phyloP scores from a whole-genome alignment of 2,329 filamentous ascomycete species.

The Reticulascus tulasneorum region DNA sequence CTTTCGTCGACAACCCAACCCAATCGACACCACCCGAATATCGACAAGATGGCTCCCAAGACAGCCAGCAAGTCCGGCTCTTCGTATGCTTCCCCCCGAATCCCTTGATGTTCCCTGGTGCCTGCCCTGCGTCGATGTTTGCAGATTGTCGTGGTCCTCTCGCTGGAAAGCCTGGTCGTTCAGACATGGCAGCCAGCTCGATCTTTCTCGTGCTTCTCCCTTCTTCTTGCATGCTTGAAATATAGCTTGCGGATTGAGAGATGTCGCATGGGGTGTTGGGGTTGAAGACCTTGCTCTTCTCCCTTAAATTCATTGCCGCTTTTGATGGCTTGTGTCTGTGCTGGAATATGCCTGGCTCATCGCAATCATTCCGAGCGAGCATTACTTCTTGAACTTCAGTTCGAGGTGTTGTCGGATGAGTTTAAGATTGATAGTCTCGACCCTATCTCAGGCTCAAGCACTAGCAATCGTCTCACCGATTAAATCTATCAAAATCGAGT shows the following conservation, averaged over 20 bases:
- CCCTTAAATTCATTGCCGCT: slow-evolving; percentile 72
- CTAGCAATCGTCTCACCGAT: slow-evolving; percentile 60
- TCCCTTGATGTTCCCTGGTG: slow-evolving; percentile 24
- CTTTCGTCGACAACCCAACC: slow-evolving; percentile 33
- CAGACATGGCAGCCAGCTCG: slow-evolving; percentile 66
- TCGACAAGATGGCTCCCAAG: slow-evolving; percentile 25
- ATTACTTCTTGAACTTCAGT: slow-evolving; percentile 44
- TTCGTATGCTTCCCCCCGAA: slow-evolving; percentile 49
- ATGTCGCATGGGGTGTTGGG: slow-evolving; percentile 70
- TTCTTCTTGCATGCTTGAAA: slow-evolving; percentile 45
- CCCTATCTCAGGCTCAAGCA: slow-evolving; percentile 3
- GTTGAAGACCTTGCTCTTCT: slow-evolving; percentile 67
- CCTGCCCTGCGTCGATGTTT: slow-evolving; percentile 49
- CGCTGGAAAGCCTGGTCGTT: slow-evolving; percentile 54
- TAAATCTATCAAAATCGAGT: slow-evolving; percentile 78
- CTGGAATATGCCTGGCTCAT: slow-evolving; percentile 23
- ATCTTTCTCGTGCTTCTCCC: slow-evolving; percentile 65
- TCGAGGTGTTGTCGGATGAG: slow-evolving; percentile 79
- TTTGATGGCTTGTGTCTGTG: slow-evolving; percentile 22
- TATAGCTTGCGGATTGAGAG: slow-evolving; percentile 51
- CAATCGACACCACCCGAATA: slow-evolving; percentile 25
- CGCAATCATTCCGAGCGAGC: slow-evolving; percentile 38
- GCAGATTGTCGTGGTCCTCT: slow-evolving; percentile 82
- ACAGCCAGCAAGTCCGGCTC: slow-evolving; percentile 40
- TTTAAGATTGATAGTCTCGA: neutral